Evolutionary conservation across 305 asterid genomes (phyloP).

Genomic region (Caryopteris hybrid): DNA sequence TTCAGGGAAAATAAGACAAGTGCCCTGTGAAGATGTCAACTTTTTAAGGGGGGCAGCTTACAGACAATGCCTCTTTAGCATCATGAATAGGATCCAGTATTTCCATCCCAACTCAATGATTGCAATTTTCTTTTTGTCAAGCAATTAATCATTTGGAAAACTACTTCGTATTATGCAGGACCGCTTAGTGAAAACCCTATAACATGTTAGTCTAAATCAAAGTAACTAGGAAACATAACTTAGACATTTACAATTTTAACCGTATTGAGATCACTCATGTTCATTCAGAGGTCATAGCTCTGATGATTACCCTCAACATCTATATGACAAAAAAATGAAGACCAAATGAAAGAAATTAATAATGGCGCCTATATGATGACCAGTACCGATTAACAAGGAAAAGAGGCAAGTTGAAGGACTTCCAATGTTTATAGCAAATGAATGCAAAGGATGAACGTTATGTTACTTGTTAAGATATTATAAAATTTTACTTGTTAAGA

Average conservation of each 20-base stretch:
- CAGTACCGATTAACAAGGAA: not conserved
- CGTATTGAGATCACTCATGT: not conserved
- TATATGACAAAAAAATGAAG: not conserved
- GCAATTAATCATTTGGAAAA: slow-evolving; percentile 4
- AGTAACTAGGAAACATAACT: not conserved
- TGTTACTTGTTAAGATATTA: not conserved
- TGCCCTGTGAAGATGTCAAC: not conserved
- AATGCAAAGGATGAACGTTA: not conserved
- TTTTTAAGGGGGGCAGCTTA: not conserved
- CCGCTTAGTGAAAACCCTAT: not conserved
- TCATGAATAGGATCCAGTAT: not conserved
- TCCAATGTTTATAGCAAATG: not conserved
- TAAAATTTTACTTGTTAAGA: not conserved
- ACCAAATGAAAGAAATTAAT: not conserved
- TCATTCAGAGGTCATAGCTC: not conserved
- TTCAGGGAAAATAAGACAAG: not conserved
- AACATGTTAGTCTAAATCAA: not conserved
- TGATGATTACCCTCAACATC: not conserved
- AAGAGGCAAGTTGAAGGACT: not conserved
- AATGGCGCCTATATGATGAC: not conserved
- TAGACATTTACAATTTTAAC: not conserved
- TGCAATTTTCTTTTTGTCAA: not conserved
- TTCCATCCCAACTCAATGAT: not conserved
- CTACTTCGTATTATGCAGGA: not conserved
- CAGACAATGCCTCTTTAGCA: not conserved